Evolutionary conservation across 306 rosid species (phyloP).

Genomic region (Lathyrus aphaca): DNA sequence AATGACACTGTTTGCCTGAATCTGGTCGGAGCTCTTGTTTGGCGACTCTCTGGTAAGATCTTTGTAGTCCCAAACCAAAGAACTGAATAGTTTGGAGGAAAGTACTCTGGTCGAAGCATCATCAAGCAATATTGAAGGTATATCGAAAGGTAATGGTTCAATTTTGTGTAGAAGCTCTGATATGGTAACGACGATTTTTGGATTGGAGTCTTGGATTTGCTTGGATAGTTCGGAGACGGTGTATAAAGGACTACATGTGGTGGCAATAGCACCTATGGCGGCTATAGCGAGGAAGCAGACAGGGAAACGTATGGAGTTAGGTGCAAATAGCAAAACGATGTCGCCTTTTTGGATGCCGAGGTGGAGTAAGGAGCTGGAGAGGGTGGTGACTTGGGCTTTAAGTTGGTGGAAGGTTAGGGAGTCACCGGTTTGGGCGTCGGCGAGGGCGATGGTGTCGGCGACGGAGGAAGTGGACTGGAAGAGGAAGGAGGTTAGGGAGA

Average conservation of each 20-base stretch:
- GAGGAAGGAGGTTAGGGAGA: conserved; percentile 58
- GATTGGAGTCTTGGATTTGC: conserved; percentile 50
- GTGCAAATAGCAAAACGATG: conserved; percentile 44
- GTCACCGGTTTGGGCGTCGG: conserved; percentile 43
- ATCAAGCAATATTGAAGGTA: conserved; percentile 36
- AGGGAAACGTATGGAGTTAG: conserved; percentile 33
- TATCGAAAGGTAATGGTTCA: conserved; percentile 16
- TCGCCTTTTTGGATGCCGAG: conserved; percentile 38
- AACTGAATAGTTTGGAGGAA: background rate
- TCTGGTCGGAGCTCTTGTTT: background rate
- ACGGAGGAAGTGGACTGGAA: conserved; percentile 44
- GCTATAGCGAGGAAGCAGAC: conserved; percentile 32
- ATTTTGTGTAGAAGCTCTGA: conserved; percentile 37
- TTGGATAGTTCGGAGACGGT: conserved; percentile 41
- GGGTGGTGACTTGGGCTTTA: conserved; percentile 36
- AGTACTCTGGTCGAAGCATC: conserved; percentile 8
- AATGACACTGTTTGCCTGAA: conserved; percentile 14
- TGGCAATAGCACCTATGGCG: conserved; percentile 39
- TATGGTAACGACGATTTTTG: conserved; percentile 41
- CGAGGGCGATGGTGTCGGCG: conserved; percentile 41
- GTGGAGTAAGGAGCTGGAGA: conserved; percentile 32
- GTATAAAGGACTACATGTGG: conserved; percentile 38
- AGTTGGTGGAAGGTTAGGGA: conserved; percentile 50
- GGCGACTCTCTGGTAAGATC: conserved; percentile 41
- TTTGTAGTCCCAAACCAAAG: conserved; percentile 27